Base-by-base conservation (phyloP, 495 filamentous ascomycete genomes). In the Aspergillus olivimuriae region DNA sequence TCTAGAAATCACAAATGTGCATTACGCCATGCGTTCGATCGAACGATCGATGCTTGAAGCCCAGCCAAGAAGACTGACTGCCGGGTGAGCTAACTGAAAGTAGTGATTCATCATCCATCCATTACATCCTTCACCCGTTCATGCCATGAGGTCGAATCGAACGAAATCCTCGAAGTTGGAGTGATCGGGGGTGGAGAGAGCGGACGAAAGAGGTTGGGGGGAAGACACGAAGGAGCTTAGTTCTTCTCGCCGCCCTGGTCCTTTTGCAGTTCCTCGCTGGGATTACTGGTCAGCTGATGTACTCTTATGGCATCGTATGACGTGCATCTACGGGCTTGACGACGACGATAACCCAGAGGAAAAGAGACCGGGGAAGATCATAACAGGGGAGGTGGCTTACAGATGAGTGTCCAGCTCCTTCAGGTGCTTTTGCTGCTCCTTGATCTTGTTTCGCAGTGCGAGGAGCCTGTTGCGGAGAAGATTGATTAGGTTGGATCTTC, bases 361-460 rank as follows among this genome's bases (percentile, higher is more conserved):
- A 9, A 2, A 7, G 24, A 30, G 19, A 32, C 37, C 31, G 12
- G 4, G 4, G 34, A 34, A 19, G n/a, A 40, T 34, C 15, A 32
- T 15, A 24, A 21, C 14, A 22, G 12, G 28, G 70, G n/a, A n/a
- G n/a, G n/a, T n/a, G n/a, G n/a, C 82, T 57, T 70, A 92, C 86
- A 96, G 86, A 73, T 92, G 83, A 54, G 82, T 74, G 51, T 89
- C 82, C 23, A 95, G 76, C 62, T 89, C 80, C 60, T 92, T 69
- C 46, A 95, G 76, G 68, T 94, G 84, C 39, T 81, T 72, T 58
- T 85, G 78, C 72, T 95, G 87, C 58, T 84, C 78, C 43, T 58
- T 48, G 51, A 98, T 78, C 75, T 89, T 94, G 60, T 81, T 77
- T 67, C 77, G 82, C 47, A 96, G 77, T 57, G 53, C 54, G 15